A percentile compares a stretch with the other conserved stretches of the same genome.
These are phyloP conservation scores for Fistulinella cinereoalba DNA, from an alignment of 1,284 basidiomycete species.

Conservation along the genomic window DNA sequence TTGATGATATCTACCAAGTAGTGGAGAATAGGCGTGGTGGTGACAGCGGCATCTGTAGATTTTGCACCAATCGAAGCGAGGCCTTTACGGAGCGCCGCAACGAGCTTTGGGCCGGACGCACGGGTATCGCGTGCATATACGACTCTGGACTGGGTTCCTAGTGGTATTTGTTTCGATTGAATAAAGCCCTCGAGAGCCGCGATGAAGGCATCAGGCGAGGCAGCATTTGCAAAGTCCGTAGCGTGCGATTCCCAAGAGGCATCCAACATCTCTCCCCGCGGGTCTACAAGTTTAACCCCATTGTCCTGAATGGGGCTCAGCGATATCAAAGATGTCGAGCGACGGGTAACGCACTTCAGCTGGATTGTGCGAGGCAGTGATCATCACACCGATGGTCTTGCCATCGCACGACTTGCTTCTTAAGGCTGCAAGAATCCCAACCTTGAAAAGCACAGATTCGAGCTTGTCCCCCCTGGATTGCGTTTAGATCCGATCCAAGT, in stretches of 20 bases:
- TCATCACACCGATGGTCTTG: conserved; percentile 95
- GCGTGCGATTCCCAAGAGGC: conserved; percentile 91
- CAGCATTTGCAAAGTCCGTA: conserved; percentile 86
- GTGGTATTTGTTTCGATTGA: conserved; percentile 70
- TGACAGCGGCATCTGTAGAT: conserved; percentile 74
- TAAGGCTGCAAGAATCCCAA: conserved; percentile 88
- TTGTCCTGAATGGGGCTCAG: conserved; percentile 70
- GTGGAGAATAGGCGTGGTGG: conserved; percentile 94
- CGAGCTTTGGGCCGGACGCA: conserved; percentile 83
- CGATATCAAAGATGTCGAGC: not conserved
- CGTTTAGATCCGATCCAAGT: conserved; percentile 17
- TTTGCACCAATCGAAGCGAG: conserved; percentile 68
- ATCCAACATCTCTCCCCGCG: conserved; percentile 99
- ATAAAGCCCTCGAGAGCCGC: conserved; percentile 66
- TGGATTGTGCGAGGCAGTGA: conserved; percentile 98
- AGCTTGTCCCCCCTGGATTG: conserved; percentile 67
- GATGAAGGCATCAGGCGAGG: conserved; percentile 71
- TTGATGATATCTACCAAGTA: conserved; percentile 93
- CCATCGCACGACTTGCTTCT: conserved; percentile 90
- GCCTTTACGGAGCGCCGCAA: conserved; percentile 82
- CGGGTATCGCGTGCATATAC: conserved; percentile 94
- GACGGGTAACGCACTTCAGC: conserved; percentile 63
- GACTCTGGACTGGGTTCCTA: conserved; percentile 75
- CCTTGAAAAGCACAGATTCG: conserved; percentile 92
- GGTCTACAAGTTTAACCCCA: conserved; percentile 97